phyloP scores from a whole-genome alignment of 331 rosid species.

The Ulmus americana region DNA sequence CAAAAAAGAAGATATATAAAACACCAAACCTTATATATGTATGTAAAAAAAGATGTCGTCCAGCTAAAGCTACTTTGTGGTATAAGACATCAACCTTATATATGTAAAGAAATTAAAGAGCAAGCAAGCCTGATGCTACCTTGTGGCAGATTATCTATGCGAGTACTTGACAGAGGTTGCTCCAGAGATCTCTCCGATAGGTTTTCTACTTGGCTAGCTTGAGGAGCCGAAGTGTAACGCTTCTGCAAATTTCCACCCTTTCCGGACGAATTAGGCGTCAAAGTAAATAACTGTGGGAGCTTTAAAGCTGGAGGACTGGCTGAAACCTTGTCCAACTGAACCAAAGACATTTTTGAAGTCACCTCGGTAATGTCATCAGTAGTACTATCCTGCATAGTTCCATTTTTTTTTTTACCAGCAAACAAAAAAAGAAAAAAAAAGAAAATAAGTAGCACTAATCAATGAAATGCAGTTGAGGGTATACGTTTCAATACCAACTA shows the following conservation, averaged over 20 bases:
- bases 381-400: constrained; percentile 53
- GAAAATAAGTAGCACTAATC: neutral
- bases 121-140: constrained; percentile 41
- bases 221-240: constrained; percentile 58
- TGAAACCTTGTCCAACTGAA: constrained; percentile 80
- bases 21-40: too few relatives aligned
- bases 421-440: neutral
- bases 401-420: neutral
- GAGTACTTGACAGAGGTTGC: constrained; percentile 51
- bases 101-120: constrained; percentile 14
- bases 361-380: constrained; percentile 67
- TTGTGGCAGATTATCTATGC: constrained; percentile 50
- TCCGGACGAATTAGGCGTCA: constrained; percentile 84
- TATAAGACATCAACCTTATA: constrained; percentile 19
- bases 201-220: constrained; percentile 55
- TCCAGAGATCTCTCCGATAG: constrained; percentile 56
- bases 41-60: constrained; percentile 9
- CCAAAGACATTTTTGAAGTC: constrained; percentile 60
- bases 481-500: neutral
- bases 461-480: neutral
- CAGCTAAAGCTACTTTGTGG: constrained; percentile 19
- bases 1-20: too few relatives aligned
- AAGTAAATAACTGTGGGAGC: constrained; percentile 91
- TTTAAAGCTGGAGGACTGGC: constrained; percentile 79
- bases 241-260: constrained; percentile 73